phyloP scores from a whole-genome alignment of 352 stramenopile genomes.

The Globisporangium cederbergense region DNA sequence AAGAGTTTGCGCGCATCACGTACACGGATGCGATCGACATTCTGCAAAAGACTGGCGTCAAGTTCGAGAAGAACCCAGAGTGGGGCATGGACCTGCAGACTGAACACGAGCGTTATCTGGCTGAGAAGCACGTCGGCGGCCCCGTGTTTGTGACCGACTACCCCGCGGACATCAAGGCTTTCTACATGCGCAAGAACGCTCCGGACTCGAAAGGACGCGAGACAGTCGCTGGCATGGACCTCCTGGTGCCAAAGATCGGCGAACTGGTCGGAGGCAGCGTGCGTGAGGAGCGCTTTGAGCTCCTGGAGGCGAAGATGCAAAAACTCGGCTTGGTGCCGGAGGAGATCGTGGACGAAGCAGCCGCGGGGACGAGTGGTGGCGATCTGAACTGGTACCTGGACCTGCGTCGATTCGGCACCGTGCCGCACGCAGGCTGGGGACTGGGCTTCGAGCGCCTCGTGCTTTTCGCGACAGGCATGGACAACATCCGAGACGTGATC shows the following conservation, averaged over 20 bases:
- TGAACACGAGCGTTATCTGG: constrained; percentile 95
- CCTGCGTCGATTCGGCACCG: constrained; percentile 94
- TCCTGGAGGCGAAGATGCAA: constrained; percentile 80
- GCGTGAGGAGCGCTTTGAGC: constrained; percentile 91
- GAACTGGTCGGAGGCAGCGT: constrained; percentile 97
- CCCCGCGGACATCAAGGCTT: constrained; percentile 97
- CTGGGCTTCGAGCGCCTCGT: constrained; percentile 98
- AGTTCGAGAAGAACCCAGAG: constrained; percentile 82
- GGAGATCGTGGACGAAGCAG: constrained; percentile 72
- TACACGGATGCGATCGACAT: constrained; percentile 95
- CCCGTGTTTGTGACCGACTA: constrained; percentile 99
- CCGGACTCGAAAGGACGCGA: constrained; percentile 65
- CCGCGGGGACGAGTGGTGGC: constrained; percentile 14
- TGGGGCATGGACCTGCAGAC: constrained; percentile 97
- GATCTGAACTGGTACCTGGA: constrained; percentile 98
- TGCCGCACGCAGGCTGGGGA: constrained; percentile 97
- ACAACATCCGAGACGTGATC: constrained; percentile 99
- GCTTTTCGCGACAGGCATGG: constrained; percentile 96
- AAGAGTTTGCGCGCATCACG: constrained; percentile 91
- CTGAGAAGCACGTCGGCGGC: constrained; percentile 75
- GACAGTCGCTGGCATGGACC: constrained; percentile 96
- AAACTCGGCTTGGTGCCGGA: constrained; percentile 42
- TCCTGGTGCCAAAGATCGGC: constrained; percentile 95
- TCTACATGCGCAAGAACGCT: constrained; percentile 99
- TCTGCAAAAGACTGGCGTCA: constrained; percentile 79